Evolutionary conservation across 192 early-diverging fungal species (phyloP), one percentile per base, ranked within the genome.

Genomic region (Coemansia umbellata): DNA sequence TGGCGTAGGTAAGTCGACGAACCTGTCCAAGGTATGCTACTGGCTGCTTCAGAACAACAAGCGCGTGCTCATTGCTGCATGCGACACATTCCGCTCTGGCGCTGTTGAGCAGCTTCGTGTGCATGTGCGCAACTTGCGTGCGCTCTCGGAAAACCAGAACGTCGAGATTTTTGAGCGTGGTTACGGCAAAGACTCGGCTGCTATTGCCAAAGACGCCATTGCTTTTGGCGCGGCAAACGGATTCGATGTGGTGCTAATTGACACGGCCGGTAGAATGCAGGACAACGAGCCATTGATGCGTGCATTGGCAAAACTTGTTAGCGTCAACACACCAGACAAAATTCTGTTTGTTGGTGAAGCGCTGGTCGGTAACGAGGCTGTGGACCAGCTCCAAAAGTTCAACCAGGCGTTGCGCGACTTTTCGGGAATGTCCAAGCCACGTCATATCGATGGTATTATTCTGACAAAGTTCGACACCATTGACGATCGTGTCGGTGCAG

Each of bases 201-300:
- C 84, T 5, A 97, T 97, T 45, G 95, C 95, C 14, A 93, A 92
- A 66, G 95, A 97, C 49, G 92, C 95, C 3, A 89, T 95, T 53
- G 60, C 73, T 11, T 90, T 85, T 78, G 92, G 90, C 9, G 84
- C 83, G 13, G 41, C 60, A 33, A 80, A 89, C 36, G 73, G 69
- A 1, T 93, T 87, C 66, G 93, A 97, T 69, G 93, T 94, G 5
- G 93, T 95, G 10, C 74, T 97, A 19, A 88, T 97, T 27, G 95
- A 97, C 60, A 97, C 95, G 3, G 95, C 95, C 5, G 95, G 95
- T 2, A 84, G 95, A 31, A 97, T 97, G 95, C 95, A 97, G 66
- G 95, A 97, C 60, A 97, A 97, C 55, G 95, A 95, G 74, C 95
- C 95, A 7, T 65, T 97, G 59, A 97, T 97, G 95, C 83, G 95